phyloP scores from a whole-genome alignment of 2,329 filamentous ascomycete species.

The Diaporthe humulicola region DNA sequence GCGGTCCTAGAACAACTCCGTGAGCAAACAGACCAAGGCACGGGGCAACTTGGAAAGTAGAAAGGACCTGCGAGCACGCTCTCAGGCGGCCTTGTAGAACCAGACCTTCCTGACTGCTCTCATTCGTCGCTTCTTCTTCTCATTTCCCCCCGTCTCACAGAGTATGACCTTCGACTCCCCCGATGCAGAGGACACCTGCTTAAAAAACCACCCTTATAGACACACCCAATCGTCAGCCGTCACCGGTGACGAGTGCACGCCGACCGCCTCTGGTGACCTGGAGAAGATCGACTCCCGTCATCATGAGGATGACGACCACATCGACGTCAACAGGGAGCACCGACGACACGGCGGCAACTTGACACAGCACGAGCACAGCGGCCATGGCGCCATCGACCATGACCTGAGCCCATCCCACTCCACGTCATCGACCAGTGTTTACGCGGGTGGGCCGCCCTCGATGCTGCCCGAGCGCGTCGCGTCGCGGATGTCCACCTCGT shows the following conservation, averaged over 20 bases:
- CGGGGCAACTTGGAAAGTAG: conserved; percentile 6
- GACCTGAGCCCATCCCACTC: conserved; percentile 29
- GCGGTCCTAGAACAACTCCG: not conserved
- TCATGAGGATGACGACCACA: conserved; percentile 33
- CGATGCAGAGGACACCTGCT: conserved; percentile 57
- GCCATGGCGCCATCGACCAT: not conserved
- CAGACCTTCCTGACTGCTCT: not conserved
- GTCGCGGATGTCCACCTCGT: conserved; percentile 39
- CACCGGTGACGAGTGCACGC: conserved; percentile 32
- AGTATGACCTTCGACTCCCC: conserved; percentile 47
- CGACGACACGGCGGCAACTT: not conserved
- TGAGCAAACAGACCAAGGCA: not conserved
- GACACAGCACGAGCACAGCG: conserved; percentile 1
- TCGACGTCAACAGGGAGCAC: conserved; percentile 35
- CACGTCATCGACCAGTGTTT: conserved; percentile 9
- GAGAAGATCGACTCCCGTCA: conserved; percentile 39
- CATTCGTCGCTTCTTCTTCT: conserved; percentile 26
- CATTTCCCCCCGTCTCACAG: conserved; percentile 31
- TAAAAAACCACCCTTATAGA: conserved; percentile 49
- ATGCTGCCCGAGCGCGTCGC: conserved; percentile 35
- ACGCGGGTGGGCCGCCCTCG: conserved; percentile 25
- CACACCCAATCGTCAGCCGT: conserved; percentile 29
- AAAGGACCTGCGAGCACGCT: conserved; percentile 1
- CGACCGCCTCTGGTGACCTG: conserved; percentile 36
- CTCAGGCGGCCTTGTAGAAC: not conserved